These are phyloP conservation scores for Mortierella antarctica DNA, from an alignment of 192 early-diverging fungal genomes.

Conservation along the genomic window DNA sequence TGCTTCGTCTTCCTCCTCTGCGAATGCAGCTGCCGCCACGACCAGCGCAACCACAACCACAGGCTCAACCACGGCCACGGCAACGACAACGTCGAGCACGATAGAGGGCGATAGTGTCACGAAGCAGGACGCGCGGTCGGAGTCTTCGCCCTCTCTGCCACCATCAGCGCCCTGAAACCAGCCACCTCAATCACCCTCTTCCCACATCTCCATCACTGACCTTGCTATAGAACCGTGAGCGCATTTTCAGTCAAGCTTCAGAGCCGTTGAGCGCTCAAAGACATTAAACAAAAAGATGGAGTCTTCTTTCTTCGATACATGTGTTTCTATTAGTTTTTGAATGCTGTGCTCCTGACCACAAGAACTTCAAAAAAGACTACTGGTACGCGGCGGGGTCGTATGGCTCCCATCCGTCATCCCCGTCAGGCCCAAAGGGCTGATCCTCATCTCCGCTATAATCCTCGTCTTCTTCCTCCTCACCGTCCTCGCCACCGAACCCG, in stretches of 20 bases:
- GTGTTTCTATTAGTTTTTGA: background rate
- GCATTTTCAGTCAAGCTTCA: too few relatives aligned
- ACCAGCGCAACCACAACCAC: background rate
- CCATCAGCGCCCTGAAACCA: too few relatives aligned
- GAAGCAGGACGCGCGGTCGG: background rate
- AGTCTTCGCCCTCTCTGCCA: background rate
- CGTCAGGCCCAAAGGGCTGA: slow-evolving; percentile 20
- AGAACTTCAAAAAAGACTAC: background rate
- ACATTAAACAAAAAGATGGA: too few relatives aligned
- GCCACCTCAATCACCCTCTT: too few relatives aligned
- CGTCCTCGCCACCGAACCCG: slow-evolving; percentile 23
- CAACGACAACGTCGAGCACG: too few relatives aligned
- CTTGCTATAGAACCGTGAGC: too few relatives aligned
- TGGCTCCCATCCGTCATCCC: slow-evolving; percentile 40
- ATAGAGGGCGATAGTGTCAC: too few relatives aligned
- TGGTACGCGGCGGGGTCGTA: slow-evolving; percentile 48
- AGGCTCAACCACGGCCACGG: background rate
- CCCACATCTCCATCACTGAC: too few relatives aligned
- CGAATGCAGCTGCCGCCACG: background rate
- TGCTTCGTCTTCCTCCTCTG: too few relatives aligned
- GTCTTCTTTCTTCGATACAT: background rate
- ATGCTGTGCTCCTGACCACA: background rate
- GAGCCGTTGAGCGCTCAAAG: too few relatives aligned
- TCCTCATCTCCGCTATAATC: slow-evolving; percentile 15
- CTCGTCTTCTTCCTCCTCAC: slow-evolving; percentile 19